Percentiles rank a stretch among this genome's conserved stretches.
These are phyloP conservation scores for Deinandra increscens DNA, from an alignment of 129 eudicot species.

Conservation along the genomic window DNA sequence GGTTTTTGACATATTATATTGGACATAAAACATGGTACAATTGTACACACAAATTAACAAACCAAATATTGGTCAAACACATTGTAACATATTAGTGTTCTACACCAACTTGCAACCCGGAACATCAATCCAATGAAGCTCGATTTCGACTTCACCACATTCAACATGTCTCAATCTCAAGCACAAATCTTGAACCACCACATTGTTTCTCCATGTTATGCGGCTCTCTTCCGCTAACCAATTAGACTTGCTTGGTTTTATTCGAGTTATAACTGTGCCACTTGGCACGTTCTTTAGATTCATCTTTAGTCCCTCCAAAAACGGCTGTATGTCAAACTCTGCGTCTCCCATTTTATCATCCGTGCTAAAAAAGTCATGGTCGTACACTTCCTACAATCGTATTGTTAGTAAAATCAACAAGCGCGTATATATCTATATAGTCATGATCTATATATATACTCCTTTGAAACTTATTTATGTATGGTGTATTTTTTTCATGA, in stretches of 20 bases:
- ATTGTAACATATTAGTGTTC: background rate
- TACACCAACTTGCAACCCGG: constrained; percentile 49
- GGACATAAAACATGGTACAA: background rate
- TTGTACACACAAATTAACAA: background rate
- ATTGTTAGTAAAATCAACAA: background rate
- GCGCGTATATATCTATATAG: no score
- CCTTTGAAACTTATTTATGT: no score
- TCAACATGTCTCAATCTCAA: constrained; percentile 63
- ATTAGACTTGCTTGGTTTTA: constrained; percentile 49
- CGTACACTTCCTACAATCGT: constrained; percentile 51
- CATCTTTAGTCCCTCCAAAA: constrained; percentile 46
- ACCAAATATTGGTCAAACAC: background rate
- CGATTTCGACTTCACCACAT: constrained; percentile 65
- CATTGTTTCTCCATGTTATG: constrained; percentile 44
- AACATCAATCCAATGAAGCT: constrained; percentile 64
- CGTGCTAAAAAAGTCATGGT: constrained; percentile 54
- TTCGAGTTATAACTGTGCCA: constrained; percentile 45
- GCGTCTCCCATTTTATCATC: constrained; percentile 82
- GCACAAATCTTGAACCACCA: constrained; percentile 52
- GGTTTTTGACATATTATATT: background rate
- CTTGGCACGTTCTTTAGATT: constrained; percentile 37
- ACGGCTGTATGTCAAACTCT: constrained; percentile 44
- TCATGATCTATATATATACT: no score
- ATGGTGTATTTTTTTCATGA: background rate
- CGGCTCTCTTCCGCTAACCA: constrained; percentile 55